phyloP scores from a whole-genome alignment of 129 eudicot species.

The Flaveria ramosissima region DNA sequence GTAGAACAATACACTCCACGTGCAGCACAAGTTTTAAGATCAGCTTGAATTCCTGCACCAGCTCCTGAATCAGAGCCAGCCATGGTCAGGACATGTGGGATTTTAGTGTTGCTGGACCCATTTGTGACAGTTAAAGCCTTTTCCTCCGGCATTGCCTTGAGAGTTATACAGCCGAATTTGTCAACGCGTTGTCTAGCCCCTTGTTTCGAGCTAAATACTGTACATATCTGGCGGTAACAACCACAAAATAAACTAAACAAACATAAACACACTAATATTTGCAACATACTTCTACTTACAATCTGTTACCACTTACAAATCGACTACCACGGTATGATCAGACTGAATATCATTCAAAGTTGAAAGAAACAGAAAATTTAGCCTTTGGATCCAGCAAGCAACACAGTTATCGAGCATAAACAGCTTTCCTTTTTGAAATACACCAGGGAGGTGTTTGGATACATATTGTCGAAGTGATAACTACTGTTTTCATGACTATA shows the following conservation, averaged over 20 bases:
- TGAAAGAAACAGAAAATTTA: neutral
- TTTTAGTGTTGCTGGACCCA: conserved; percentile 32
- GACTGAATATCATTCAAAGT: neutral
- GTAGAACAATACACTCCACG: conserved; percentile 92
- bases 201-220: conserved; percentile 29
- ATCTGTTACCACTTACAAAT: neutral
- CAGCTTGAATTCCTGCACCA: conserved; percentile 98
- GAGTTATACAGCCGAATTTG: conserved; percentile 29
- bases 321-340: neutral
- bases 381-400: neutral
- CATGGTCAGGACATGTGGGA: conserved; percentile 81
- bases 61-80: conserved; percentile 99
- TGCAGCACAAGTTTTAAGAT: conserved; percentile 89
- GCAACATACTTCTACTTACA: conserved; percentile 5
- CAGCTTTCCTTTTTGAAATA: neutral
- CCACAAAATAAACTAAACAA: conserved; percentile 20
- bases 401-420: neutral
- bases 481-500: no score
- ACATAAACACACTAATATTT: neutral
- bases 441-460: neutral
- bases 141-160: conserved; percentile 58
- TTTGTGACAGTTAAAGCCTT: conserved; percentile 28
- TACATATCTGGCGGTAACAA: conserved; percentile 26
- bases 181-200: conserved; percentile 30
- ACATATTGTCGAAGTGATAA: neutral